phyloP scores from a whole-genome alignment of 2,329 filamentous ascomycete species.

The Lomentospora prolificans region DNA sequence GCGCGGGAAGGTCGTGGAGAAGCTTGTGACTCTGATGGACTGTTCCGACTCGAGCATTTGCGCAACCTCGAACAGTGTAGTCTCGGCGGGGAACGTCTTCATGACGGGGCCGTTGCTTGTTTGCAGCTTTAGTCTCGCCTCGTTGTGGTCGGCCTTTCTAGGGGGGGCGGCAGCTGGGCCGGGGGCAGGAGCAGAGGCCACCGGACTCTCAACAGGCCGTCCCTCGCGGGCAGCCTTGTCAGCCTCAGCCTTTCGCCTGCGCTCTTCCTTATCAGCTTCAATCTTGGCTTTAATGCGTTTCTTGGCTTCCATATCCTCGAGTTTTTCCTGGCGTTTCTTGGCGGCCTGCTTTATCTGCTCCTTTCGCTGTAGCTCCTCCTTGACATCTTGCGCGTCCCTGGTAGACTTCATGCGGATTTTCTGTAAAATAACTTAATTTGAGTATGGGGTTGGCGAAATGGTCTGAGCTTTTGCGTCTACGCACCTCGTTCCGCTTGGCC shows the following conservation, averaged over 20 bases:
- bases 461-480: slow-evolving; percentile 4
- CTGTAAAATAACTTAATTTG: slow-evolving; percentile 21
- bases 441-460: no score
- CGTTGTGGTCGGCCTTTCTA: slow-evolving; percentile 61
- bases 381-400: slow-evolving; percentile 77
- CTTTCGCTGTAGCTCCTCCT: slow-evolving; percentile 80
- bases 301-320: slow-evolving; percentile 75
- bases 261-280: slow-evolving; percentile 85
- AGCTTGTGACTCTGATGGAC: slow-evolving; percentile 61
- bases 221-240: slow-evolving; percentile 83
- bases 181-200: slow-evolving; percentile 21
- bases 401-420: slow-evolving; percentile 77
- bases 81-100: slow-evolving; percentile 83
- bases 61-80: slow-evolving; percentile 86
- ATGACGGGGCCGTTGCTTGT: slow-evolving; percentile 65
- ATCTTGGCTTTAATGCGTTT: slow-evolving; percentile 88
- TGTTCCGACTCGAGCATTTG: slow-evolving; percentile 63
- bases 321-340: slow-evolving; percentile 79
- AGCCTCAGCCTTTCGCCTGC: slow-evolving; percentile 72
- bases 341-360: slow-evolving; percentile 88
- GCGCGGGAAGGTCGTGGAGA: slow-evolving; percentile 77
- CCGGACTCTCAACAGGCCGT: slow-evolving; percentile 34
- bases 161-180: slow-evolving; percentile 36
- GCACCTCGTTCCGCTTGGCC: slow-evolving; percentile 74
- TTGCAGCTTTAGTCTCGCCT: slow-evolving; percentile 75